These are phyloP conservation scores for Rubus idaeus DNA, from an alignment of 306 rosid species.

Conservation along the genomic window DNA sequence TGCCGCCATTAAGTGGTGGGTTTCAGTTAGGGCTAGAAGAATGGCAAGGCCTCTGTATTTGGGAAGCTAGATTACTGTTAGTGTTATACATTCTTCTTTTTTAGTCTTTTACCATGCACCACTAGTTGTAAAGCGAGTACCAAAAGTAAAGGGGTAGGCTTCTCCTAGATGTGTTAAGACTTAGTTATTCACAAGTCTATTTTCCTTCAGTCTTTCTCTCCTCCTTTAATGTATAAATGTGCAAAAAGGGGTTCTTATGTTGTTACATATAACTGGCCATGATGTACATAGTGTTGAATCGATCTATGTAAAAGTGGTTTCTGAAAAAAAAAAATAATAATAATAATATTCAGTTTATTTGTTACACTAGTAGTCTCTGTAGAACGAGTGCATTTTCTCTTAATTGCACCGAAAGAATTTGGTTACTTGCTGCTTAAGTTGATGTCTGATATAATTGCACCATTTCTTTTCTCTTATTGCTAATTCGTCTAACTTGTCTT, in stretches of 20 bases:
- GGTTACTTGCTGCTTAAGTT: background rate
- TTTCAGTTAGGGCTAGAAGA: constrained; percentile 39
- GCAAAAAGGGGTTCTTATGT: constrained; percentile 6
- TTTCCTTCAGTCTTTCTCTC: too few species aligned
- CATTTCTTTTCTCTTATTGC: background rate
- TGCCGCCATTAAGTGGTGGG: constrained; percentile 41
- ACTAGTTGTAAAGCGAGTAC: constrained; percentile 13
- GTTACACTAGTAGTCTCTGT: background rate
- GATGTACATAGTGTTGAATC: constrained; percentile 3
- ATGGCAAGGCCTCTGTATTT: constrained; percentile 27
- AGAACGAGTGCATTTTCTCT: background rate
- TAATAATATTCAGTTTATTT: background rate
- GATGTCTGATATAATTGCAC: background rate
- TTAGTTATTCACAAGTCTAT: too few species aligned
- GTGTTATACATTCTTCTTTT: background rate
- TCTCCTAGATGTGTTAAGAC: background rate
- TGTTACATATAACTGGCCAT: background rate
- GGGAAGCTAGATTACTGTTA: constrained; percentile 15
- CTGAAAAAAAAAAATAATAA: background rate
- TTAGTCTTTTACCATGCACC: constrained; percentile 7
- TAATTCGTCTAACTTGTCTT: background rate
- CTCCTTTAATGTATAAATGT: constrained; percentile 5
- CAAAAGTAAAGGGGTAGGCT: background rate
- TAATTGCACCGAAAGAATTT: background rate
- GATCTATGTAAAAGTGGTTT: background rate